Base-by-base conservation (phyloP, 768 basidiomycete genomes). In the Thelephora aurantiotincta region DNA sequence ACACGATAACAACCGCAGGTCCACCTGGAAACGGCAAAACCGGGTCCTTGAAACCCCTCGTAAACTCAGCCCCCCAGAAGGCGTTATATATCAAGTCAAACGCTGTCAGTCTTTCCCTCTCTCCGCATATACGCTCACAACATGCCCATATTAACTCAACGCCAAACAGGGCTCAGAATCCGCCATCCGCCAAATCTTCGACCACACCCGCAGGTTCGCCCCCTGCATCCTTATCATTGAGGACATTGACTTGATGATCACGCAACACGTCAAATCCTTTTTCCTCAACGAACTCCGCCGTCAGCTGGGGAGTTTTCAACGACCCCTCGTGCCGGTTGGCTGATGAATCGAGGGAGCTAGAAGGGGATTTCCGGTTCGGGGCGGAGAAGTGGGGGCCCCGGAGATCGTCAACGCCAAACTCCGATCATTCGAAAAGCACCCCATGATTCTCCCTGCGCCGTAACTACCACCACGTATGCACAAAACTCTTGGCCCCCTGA, bases 231-330 rank as follows among this genome's bases (percentile, higher is more conserved):
- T 72, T 34, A 52, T 71, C 11, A 48, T 71, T 2, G 70, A 72
- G 48, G 70, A 71, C 48, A 55, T 70, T 6, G 70, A 72, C 49
- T 60, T 63, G 4, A 61, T 70, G 50, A 64, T 72, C 44, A 66
- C 45, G 23, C 60, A 65, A 33, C 42, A 52, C 16, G 64, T 68
- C 41, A 57, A 67, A 14, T 59, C 62, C 7, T 70, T 68, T 60
- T 70, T 71, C 61, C 57, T 71, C 36, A 70, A 69, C 50, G 63
- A 70, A 53, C 45, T 63, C n/a, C n/a, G n/a, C n/a, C n/a, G n/a
- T n/a, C n/a, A n/a, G n/a, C n/a, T n/a, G n/a, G n/a, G n/a, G n/a
- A n/a, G n/a, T n/a, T n/a, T n/a, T n/a, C n/a, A n/a, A n/a, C n/a
- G n/a, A n/a, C n/a, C n/a, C n/a, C n/a, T n/a, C n/a, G n/a, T n/a